Evolutionary conservation across 2,329 filamentous ascomycete species (phyloP).

Genomic region (Pseudocercospora fuligena): DNA sequence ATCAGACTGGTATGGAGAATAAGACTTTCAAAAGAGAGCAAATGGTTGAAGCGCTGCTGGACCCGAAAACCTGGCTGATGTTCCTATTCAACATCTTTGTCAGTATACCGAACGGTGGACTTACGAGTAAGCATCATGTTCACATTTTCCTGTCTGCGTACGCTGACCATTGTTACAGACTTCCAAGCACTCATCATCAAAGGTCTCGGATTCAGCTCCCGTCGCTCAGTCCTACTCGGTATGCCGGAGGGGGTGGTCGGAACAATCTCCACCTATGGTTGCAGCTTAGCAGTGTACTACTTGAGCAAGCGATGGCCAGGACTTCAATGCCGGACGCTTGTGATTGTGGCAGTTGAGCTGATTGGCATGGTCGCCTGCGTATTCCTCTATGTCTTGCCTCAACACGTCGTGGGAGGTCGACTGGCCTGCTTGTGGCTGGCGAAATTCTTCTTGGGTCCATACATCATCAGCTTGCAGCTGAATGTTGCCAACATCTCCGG

Average conservation of each 20-base stretch:
- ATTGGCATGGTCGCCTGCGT: conserved; percentile 19
- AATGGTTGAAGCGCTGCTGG: conserved; percentile 58
- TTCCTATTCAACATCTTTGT: conserved; percentile 22
- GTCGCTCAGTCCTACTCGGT: conserved; percentile 14
- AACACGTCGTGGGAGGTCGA: conserved; percentile 11
- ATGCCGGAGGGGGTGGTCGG: conserved; percentile 23
- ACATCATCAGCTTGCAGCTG: conserved; percentile 40
- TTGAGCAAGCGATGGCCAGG: conserved; percentile 17
- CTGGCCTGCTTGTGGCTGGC: conserved; percentile 18
- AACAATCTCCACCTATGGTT: conserved; percentile 18
- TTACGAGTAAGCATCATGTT: conserved; percentile 8
- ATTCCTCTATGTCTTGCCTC: conserved; percentile 15
- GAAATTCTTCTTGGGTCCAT: conserved; percentile 44
- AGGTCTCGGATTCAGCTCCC: conserved; percentile 20
- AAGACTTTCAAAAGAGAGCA: conserved; percentile 51
- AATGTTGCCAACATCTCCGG: conserved; percentile 40
- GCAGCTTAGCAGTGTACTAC: conserved; percentile 18
- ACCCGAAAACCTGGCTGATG: conserved; percentile 61
- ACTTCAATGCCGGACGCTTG: conserved; percentile 10
- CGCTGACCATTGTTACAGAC: conserved; percentile 3
- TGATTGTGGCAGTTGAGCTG: conserved; percentile 13
- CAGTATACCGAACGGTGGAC: conserved; percentile 27
- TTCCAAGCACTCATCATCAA: conserved; percentile 21
- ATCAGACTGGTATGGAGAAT: conserved; percentile 27
- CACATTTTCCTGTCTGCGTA: neutral